These are phyloP conservation scores for Puccinia polysora DNA, from an alignment of 1,284 basidiomycete genomes.

Conservation along the genomic window DNA sequence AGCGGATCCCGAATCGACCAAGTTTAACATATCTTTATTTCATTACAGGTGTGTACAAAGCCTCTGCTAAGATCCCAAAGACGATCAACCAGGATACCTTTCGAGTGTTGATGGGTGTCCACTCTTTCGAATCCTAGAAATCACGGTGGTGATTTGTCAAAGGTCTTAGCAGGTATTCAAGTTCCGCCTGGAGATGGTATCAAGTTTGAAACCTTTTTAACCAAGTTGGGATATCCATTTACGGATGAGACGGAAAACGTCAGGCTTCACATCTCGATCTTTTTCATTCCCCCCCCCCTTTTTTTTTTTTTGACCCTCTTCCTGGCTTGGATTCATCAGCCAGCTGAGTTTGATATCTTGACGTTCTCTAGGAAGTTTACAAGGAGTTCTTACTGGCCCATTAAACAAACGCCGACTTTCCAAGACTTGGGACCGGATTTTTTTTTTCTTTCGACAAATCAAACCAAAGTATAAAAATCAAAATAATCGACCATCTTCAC, in stretches of 20 bases:
- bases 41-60: slow-evolving; percentile 21
- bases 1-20: neutral
- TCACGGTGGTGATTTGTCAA: slow-evolving; percentile 44
- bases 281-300: neutral
- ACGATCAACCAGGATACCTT: neutral
- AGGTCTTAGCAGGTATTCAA: slow-evolving; percentile 76
- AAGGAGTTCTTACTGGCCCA: no score
- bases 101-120: neutral
- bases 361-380: no score
- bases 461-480: no score
- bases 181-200: slow-evolving; percentile 67
- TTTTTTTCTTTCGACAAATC: no score
- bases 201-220: slow-evolving; percentile 69
- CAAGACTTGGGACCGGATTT: no score
- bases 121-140: slow-evolving; percentile 25
- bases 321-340: no score
- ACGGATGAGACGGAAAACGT: slow-evolving; percentile 43
- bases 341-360: no score
- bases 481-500: no score
- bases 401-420: no score
- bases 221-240: slow-evolving; percentile 67
- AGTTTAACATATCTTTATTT: slow-evolving; percentile 38
- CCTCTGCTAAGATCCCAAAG: neutral
- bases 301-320: neutral
- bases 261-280: no score